Evolutionary conservation across 2,329 filamentous ascomycete genomes (phyloP), one percentile per base, ranked within the genome.

Genomic region (Calonectria montana): DNA sequence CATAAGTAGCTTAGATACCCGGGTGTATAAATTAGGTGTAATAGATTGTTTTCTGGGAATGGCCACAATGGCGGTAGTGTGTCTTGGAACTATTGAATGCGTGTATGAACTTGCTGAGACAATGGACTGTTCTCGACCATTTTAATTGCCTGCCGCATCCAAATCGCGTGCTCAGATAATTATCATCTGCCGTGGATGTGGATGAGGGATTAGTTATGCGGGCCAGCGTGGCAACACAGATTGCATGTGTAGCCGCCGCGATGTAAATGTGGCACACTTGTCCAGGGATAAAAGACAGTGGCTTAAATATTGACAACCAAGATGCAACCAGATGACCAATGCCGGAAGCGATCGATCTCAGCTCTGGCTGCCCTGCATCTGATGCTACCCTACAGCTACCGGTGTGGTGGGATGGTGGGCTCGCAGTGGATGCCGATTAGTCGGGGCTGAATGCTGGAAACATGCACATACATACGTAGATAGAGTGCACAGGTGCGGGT

Each of bases 361-460:
- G 31, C 53, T 59, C 21, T 23, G 13, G 31, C 23, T 8, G 31
- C 21, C 53, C 21, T 59, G 53, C 53, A 59, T 39, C 13, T 25
- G 53, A 59, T 59, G 31, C 53, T 59, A 59, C 53, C 53, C 53
- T 59, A 59, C 53, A 59, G 53, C 8, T 18, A 25, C 53, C 53
- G 31, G n/a, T 9, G 53, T 35, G 53, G 23, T 37, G 53, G 53
- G 53, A 59, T 23, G 53, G 53, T 39, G 31, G 31, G 53, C 13
- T 59, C 12, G 31, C 12, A 35, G 53, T 16, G 21, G 37, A 15
- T 39, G 31, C 6, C 4, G 8, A 39, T 59, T 59, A 39, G 53
- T 27, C 31, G 25, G 31, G 37, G n/a, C n/a, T n/a, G n/a, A n/a
- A n/a, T n/a, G n/a, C n/a, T n/a, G n/a, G n/a, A n/a, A n/a, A n/a